These are phyloP conservation scores for Trichoderma oligosporum DNA, from an alignment of 2,329 filamentous ascomycete genomes.

Conservation along the genomic window DNA sequence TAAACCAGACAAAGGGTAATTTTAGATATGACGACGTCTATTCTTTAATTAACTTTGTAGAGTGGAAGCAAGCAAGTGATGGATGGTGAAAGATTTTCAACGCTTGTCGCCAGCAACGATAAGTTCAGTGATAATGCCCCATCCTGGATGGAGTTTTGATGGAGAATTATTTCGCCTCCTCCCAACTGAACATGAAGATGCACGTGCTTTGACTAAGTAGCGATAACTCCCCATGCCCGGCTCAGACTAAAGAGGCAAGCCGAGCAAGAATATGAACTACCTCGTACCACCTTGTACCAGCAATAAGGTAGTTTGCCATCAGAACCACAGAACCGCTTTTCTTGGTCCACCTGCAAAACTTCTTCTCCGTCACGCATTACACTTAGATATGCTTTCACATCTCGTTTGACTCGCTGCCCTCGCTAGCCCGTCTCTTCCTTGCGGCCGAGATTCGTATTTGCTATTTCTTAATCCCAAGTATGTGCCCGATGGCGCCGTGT, in stretches of 20 bases:
- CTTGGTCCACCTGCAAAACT: slow-evolving; percentile 17
- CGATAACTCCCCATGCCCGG: neutral
- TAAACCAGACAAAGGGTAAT: neutral
- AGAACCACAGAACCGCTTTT: slow-evolving; percentile 17
- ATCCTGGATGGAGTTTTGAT: neutral
- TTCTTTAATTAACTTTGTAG: no score
- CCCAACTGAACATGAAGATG: neutral
- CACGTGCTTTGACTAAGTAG: neutral
- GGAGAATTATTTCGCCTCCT: neutral
- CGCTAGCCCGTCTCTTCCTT: neutral
- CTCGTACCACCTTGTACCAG: neutral
- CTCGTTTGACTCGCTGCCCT: neutral
- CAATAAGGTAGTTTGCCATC: neutral
- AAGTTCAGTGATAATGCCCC: neutral
- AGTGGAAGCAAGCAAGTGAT: no score
- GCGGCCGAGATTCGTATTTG: neutral
- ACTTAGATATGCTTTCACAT: neutral
- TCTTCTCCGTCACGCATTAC: slow-evolving; percentile 4
- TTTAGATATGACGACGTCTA: neutral
- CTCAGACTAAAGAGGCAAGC: slow-evolving; percentile 1
- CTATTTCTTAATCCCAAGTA: neutral
- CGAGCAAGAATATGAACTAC: neutral
- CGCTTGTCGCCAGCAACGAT: no score
- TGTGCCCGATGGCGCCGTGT: slow-evolving; percentile 1
- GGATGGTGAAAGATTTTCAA: no score